phyloP scores from a whole-genome alignment of 1,284 basidiomycete species.

The Ganoderma multipileum region DNA sequence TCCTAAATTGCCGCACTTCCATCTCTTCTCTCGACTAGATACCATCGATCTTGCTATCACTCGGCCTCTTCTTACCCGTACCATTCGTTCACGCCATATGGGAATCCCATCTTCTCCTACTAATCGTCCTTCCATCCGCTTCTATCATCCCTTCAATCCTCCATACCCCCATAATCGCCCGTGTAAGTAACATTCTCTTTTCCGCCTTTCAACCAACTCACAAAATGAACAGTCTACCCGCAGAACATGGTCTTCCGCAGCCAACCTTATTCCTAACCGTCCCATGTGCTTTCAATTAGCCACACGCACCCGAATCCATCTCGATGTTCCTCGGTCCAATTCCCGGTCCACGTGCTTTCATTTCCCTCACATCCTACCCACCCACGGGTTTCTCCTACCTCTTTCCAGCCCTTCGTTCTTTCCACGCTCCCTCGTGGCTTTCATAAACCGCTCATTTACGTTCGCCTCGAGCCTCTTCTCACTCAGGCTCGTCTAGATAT shows the following conservation, averaged over 20 bases:
- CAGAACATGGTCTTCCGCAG: background rate
- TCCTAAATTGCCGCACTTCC: background rate
- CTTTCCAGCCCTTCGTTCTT: conserved; percentile 19
- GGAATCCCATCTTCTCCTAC: background rate
- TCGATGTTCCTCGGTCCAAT: conserved; percentile 9
- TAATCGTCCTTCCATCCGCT: too few species aligned
- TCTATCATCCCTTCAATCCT: too few species aligned
- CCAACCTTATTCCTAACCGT: conserved; percentile 11
- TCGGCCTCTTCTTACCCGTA: background rate
- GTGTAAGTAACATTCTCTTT: background rate
- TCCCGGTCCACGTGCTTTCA: conserved; percentile 36
- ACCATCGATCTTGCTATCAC: background rate
- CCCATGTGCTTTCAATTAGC: conserved; percentile 2
- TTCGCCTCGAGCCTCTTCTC: conserved; percentile 18
- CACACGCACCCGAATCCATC: background rate
- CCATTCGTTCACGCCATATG: too few species aligned
- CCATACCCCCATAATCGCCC: too few species aligned
- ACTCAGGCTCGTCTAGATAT: conserved; percentile 19
- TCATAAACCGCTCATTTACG: conserved; percentile 32
- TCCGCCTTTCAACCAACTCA: background rate
- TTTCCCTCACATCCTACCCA: conserved; percentile 28
- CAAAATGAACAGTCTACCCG: background rate
- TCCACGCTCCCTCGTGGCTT: conserved; percentile 39
- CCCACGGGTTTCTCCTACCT: conserved; percentile 33
- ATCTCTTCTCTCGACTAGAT: background rate